phyloP scores from a whole-genome alignment of 1,139 yeast species.

The Zhuliangozyma blackwelliae region DNA sequence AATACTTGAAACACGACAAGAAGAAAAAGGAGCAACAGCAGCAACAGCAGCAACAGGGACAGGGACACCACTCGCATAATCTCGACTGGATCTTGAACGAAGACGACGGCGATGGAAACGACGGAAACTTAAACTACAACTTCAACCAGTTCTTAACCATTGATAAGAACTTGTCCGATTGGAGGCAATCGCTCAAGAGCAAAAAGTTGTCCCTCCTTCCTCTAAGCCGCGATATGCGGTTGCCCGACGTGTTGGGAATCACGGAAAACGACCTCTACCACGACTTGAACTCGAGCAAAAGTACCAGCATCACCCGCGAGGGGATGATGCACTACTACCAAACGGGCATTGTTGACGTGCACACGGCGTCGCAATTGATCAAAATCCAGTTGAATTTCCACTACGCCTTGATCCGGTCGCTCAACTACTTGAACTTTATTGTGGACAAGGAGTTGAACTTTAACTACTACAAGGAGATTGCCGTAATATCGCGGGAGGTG shows the following conservation, averaged over 20 bases:
- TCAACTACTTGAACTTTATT: conserved; percentile 44
- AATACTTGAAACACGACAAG: conserved; percentile 33
- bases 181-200: conserved; percentile 38
- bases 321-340: conserved; percentile 26
- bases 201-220: conserved; percentile 29
- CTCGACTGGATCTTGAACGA: conserved; percentile 47
- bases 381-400: conserved; percentile 45
- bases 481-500: conserved; percentile 37
- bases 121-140: conserved; percentile 47
- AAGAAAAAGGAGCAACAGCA: conserved; percentile 15
- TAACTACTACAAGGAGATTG: conserved; percentile 32
- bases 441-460: conserved; percentile 42
- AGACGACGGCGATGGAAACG: conserved; percentile 50
- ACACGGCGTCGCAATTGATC: conserved; percentile 38
- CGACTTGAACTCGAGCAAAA: conserved; percentile 16
- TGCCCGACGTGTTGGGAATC: conserved; percentile 24
- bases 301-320: conserved; percentile 25
- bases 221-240: conserved; percentile 31
- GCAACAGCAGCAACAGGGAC: conserved; percentile 12
- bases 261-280: conserved; percentile 31
- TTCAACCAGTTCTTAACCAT: conserved; percentile 42
- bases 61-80: conserved; percentile 18
- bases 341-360: conserved; percentile 37
- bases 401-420: conserved; percentile 39
- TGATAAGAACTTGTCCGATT: conserved; percentile 39